A percentile compares a stretch with the other conserved stretches of the same genome.
Conservation (phyloP, 192 early-diverging fungal species). For the Linnemannia hyalina region DNA sequence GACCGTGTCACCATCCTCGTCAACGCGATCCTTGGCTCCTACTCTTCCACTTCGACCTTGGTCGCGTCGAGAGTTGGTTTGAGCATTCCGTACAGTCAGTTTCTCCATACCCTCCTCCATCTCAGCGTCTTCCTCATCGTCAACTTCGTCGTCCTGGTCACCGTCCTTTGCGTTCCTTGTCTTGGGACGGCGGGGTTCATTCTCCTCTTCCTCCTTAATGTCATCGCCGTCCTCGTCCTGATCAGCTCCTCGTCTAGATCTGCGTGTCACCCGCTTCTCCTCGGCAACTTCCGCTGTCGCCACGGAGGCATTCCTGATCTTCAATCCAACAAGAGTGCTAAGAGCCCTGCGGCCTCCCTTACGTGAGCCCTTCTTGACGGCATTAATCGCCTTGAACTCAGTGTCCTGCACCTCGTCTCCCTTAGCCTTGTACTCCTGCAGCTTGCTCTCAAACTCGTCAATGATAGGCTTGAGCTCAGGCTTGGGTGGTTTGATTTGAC, state of each 20-base stretch:
- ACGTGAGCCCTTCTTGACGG: constrained; percentile 47
- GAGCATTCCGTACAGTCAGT: background rate
- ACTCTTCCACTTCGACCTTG: background rate
- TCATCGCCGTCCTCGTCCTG: background rate
- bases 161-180: background rate
- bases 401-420: constrained; percentile 53
- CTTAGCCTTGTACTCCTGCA: constrained; percentile 78
- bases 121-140: constrained; percentile 14
- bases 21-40: background rate
- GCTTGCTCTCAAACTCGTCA: constrained; percentile 89
- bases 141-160: background rate
- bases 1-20: background rate
- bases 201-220: background rate
- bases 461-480: constrained; percentile 82
- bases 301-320: constrained; percentile 35
- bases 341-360: constrained; percentile 36
- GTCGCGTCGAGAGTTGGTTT: background rate
- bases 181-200: background rate
- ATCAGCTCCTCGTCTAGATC: background rate
- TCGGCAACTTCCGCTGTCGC: background rate
- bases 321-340: constrained; percentile 34
- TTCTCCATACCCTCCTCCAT: constrained; percentile 7
- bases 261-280: constrained; percentile 10
- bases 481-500: constrained; percentile 74
- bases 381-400: constrained; percentile 44